A percentile compares a stretch with the other conserved stretches of the same genome.
Conservation (phyloP, 257 asterid species). For the Handroanthus guayacan region DNA sequence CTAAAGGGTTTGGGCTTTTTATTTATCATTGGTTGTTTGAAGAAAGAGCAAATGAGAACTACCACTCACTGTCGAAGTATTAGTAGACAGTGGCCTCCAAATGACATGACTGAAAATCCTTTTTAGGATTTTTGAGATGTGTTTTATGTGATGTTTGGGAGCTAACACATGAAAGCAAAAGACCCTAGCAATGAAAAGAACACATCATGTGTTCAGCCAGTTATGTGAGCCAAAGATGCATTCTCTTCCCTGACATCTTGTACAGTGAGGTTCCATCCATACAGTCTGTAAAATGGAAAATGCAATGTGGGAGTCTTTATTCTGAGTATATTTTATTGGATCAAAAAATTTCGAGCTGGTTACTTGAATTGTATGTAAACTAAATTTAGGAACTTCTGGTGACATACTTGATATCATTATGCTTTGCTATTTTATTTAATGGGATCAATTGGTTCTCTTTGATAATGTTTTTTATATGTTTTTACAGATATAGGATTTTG, state of each 20-base stretch:
- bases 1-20: slow-evolving; percentile 11
- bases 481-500: slow-evolving; percentile 25
- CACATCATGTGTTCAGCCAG: not conserved
- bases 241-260: not conserved
- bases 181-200: not conserved
- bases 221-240: not conserved
- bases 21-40: not conserved
- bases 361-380: slow-evolving; percentile 1
- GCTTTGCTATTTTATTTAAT: not conserved
- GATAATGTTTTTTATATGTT: slow-evolving; percentile 15
- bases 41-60: not conserved
- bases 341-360: not conserved
- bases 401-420: not conserved
- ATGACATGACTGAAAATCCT: slow-evolving; percentile 19
- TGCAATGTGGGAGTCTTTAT: slow-evolving; percentile 11
- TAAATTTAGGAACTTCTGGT: slow-evolving; percentile 9
- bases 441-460: slow-evolving; percentile 7
- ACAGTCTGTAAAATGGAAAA: not conserved
- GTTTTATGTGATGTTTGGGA: slow-evolving; percentile 21
- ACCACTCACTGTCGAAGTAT: not conserved
- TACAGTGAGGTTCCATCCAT: not conserved
- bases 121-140: slow-evolving; percentile 1
- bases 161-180: slow-evolving; percentile 7
- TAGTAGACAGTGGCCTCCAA: not conserved
- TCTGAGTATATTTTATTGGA: not conserved